These are phyloP conservation scores for Boeremia lycopersici DNA, from an alignment of 2,329 filamentous ascomycete species.

Conservation along the genomic window DNA sequence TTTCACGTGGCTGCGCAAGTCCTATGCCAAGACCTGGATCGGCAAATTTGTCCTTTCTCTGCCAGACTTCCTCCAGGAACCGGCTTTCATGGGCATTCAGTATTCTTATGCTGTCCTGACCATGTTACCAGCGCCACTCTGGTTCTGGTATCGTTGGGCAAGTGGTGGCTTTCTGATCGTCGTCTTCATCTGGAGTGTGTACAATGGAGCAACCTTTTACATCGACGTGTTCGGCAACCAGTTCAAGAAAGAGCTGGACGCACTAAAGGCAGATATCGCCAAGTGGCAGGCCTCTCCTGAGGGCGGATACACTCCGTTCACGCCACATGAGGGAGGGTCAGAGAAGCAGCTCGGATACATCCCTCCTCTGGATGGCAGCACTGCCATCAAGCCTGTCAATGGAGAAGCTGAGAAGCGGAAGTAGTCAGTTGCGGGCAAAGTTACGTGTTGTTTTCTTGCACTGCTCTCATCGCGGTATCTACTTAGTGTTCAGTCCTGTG, in stretches of 20 bases:
- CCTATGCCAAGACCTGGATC: constrained; percentile 88
- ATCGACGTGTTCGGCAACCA: constrained; percentile 97
- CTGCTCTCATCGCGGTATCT: not conserved
- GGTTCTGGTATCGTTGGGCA: constrained; percentile 88
- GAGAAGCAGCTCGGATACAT: constrained; percentile 39
- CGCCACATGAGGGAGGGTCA: constrained; percentile 24
- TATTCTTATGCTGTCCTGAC: constrained; percentile 89
- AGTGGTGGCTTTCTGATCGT: constrained; percentile 76
- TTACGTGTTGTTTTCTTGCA: not conserved
- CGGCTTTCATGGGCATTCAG: constrained; percentile 95
- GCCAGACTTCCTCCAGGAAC: constrained; percentile 77
- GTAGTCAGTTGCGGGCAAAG: not conserved
- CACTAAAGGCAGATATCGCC: constrained; percentile 83
- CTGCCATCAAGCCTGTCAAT: constrained; percentile 26
- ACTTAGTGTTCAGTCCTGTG: not conserved
- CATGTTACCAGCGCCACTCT: constrained; percentile 92
- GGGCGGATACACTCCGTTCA: constrained; percentile 26
- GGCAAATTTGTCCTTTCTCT: constrained; percentile 83
- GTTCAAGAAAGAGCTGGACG: constrained; percentile 95
- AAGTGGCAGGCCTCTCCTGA: constrained; percentile 72
- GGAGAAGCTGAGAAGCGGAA: constrained; percentile 29
- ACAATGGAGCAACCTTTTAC: constrained; percentile 97
- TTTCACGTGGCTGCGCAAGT: constrained; percentile 94
- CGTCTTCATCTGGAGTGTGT: constrained; percentile 94
- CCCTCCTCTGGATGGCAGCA: constrained; percentile 39